Percentiles rank a stretch among this genome's conserved stretches.
Evolutionary conservation across 2,329 filamentous ascomycete genomes (phyloP).

Genomic region (Aschersonia sp.): DNA sequence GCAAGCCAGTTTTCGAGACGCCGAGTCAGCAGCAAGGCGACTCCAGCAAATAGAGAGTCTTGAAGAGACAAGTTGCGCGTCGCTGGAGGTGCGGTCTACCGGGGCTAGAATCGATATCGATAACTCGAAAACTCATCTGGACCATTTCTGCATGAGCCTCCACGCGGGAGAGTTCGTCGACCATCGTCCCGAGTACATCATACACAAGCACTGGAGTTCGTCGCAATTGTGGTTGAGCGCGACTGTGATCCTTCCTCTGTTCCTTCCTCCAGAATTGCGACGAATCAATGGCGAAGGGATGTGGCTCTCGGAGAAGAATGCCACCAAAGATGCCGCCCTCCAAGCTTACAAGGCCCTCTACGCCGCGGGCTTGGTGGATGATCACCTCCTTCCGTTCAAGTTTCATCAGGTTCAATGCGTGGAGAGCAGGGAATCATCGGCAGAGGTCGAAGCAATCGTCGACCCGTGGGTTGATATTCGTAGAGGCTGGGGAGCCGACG

Average conservation of each 20-base stretch:
- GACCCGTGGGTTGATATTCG: constrained; percentile 34
- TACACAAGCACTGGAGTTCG: constrained; percentile 22
- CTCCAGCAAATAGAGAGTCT: constrained; percentile 33
- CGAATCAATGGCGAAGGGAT: constrained; percentile 9
- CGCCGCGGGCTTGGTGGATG: constrained; percentile 55
- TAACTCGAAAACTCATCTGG: constrained; percentile 60
- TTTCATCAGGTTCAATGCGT: constrained; percentile 24
- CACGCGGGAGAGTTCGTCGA: constrained; percentile 46
- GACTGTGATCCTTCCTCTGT: constrained; percentile 55
- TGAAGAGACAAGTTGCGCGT: constrained; percentile 9
- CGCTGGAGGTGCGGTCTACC: constrained; percentile 25
- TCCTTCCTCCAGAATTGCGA: constrained; percentile 36
- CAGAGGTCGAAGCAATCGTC: constrained; percentile 21
- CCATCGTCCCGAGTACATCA: constrained; percentile 51
- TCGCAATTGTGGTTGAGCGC: constrained; percentile 27
- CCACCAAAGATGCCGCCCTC: constrained; percentile 71
- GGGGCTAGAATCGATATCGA: constrained; percentile 57
- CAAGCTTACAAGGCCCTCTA: constrained; percentile 62
- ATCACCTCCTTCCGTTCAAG: constrained; percentile 57
- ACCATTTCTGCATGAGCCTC: constrained; percentile 63
- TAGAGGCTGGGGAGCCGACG: constrained; percentile 21
- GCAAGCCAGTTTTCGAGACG: constrained; percentile 53
- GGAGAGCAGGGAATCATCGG: constrained; percentile 19
- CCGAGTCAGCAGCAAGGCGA: constrained; percentile 34
- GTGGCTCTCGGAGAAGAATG: constrained; percentile 62